Evolutionary conservation across 2,329 filamentous ascomycete genomes (phyloP).

Genomic region (Fusarium euwallaceae): DNA sequence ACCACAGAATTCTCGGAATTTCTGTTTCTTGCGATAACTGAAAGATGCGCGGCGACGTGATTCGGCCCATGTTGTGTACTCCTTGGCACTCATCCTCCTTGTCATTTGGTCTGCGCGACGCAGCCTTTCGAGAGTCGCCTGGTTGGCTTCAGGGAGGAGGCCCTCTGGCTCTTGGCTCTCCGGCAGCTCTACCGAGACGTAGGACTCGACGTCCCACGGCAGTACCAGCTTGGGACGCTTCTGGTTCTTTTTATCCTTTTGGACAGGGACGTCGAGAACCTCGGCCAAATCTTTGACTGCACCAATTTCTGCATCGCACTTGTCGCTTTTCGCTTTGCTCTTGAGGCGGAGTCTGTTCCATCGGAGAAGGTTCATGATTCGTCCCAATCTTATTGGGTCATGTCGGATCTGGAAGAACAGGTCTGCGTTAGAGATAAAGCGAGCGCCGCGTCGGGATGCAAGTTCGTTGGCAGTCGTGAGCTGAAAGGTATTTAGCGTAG

Average conservation of each 20-base stretch:
- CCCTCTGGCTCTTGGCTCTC: constrained; percentile 64
- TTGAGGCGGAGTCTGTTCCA: constrained; percentile 99
- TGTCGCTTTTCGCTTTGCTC: constrained; percentile 95
- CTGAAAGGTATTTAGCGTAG: constrained; percentile 54
- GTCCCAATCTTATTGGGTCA: constrained; percentile 93
- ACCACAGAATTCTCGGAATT: constrained; percentile 96
- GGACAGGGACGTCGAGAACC: constrained; percentile 70
- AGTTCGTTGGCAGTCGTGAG: constrained; percentile 87
- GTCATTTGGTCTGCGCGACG: constrained; percentile 96
- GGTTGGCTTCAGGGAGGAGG: constrained; percentile 84
- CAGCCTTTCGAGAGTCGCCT: constrained; percentile 88
- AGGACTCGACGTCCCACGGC: constrained; percentile 92
- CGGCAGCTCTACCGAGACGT: constrained; percentile 89
- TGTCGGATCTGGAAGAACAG: constrained; percentile 96
- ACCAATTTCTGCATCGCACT: constrained; percentile 70
- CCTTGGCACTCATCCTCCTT: constrained; percentile 94
- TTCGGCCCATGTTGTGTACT: constrained; percentile 98
- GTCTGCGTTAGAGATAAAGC: constrained; percentile 90
- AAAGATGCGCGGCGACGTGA: constrained; percentile 92
- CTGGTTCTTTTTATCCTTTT: constrained; percentile 78
- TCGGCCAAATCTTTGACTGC: constrained; percentile 65
- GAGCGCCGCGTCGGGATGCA: constrained; percentile 88
- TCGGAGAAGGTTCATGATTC: constrained; percentile 90
- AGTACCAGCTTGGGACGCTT: constrained; percentile 81
- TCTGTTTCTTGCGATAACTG: constrained; percentile 95